phyloP scores from a whole-genome alignment of 768 basidiomycete species.

The Leucocoprinus sp. region DNA sequence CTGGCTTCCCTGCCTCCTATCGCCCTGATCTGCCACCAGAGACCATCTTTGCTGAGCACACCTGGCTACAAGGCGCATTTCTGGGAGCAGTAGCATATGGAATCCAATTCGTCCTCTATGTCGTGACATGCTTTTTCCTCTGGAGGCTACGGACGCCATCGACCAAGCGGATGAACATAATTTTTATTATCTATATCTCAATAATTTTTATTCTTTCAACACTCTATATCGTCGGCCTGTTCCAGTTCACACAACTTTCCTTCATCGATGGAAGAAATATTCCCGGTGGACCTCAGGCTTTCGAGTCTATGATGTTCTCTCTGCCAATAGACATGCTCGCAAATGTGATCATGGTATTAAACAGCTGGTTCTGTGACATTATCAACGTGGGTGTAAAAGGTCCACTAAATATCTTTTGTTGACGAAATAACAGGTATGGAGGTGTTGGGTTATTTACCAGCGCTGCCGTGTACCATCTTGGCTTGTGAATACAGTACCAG shows the following conservation, averaged over 20 bases:
- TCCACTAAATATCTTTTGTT: neutral
- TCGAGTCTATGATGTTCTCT: slow-evolving; percentile 9
- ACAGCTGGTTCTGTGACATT: slow-evolving; percentile 15
- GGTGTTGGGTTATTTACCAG: slow-evolving; percentile 15
- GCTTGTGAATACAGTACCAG: neutral
- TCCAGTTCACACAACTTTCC: slow-evolving; percentile 11
- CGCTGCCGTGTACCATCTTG: neutral
- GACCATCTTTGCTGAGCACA: slow-evolving; percentile 1
- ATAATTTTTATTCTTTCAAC: slow-evolving; percentile 15
- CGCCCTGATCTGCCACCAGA: neutral
- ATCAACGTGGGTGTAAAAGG: slow-evolving; percentile 11
- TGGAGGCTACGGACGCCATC: neutral
- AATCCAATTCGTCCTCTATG: slow-evolving; percentile 13
- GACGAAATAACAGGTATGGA: slow-evolving; percentile 12
- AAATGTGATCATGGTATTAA: slow-evolving; percentile 12
- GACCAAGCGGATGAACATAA: neutral
- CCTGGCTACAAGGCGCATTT: slow-evolving; percentile 14
- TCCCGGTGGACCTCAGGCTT: slow-evolving; percentile 6
- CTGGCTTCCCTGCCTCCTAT: neutral
- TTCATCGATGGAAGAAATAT: slow-evolving; percentile 11
- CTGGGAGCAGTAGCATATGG: slow-evolving; percentile 13
- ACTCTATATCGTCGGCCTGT: slow-evolving; percentile 10
- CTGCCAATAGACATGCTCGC: slow-evolving; percentile 12
- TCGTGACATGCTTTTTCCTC: slow-evolving; percentile 10
- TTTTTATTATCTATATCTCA: slow-evolving; percentile 11